Evolutionary conservation across 2,329 filamentous ascomycete species (phyloP), one percentile per base, ranked within the genome.

Genomic region (Cercospora berteroae): DNA sequence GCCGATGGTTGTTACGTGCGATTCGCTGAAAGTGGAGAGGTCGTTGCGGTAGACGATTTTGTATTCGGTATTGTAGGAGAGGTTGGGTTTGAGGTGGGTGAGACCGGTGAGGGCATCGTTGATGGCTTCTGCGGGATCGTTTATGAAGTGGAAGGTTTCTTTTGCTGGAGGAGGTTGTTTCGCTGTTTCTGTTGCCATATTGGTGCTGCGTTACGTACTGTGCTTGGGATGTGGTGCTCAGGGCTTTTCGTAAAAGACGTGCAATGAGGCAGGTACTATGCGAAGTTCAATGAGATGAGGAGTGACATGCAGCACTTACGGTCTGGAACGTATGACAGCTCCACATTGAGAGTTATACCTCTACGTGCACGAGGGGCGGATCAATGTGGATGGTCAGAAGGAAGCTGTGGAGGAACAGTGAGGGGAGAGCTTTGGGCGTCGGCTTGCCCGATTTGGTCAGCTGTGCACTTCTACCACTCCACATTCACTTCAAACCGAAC

Each of bases 91-190:
- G 66, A 78, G 75, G 66, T 76, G 69, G 18, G 75, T 78, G 10
- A 79, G 72, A 63, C 78, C 78, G 33, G 71, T 74, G 9, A 76
- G 68, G 59, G 78, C 77, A 63, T 79, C 78, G 67, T 76, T 75
- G 65, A 79, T 78, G 25, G 77, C 73, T 57, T 78, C 73, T 50
- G 70, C 56, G 25, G 75, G 76, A 56, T 74, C 70, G 67, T 79
- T 78, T 72, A 79, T 77, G 71, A 79, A 78, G 69, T 79, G 77
- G 68, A 79, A 79, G 18, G 77, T 79, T 33, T 79, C 74, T 63
- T 76, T 75, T 16, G 69, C 27, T n/a, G 73, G 67, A n/a, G 68
- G 67, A 27, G 71, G 48, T 57, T 55, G 69, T 16, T 65, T 67
- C 27, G 65, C 64, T n/a, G 72, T 71, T 63, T 74, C 72, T 16